Percentiles rank a stretch among this genome's conserved stretches.
Conservation (phyloP, 805 yeast genomes). For the Candida insectorum region DNA sequence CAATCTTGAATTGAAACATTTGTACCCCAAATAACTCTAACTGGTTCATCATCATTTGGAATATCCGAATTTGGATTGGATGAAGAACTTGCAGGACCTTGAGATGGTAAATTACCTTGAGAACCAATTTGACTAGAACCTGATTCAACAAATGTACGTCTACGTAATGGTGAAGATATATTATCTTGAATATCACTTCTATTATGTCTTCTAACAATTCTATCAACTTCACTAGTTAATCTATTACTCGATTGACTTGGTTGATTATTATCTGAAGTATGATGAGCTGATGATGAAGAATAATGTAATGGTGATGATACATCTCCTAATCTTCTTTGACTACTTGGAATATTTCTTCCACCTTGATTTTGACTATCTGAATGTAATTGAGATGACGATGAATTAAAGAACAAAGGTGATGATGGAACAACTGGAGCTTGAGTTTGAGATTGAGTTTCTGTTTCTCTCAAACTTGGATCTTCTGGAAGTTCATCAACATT, state of each 20-base stretch:
- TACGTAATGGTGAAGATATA: conserved; percentile 63
- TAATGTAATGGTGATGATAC: conserved; percentile 52
- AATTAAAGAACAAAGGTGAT: conserved; percentile 53
- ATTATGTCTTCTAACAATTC: conserved; percentile 47
- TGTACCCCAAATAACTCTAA: conserved; percentile 97
- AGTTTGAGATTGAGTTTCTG: conserved; percentile 37
- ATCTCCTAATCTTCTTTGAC: conserved; percentile 26
- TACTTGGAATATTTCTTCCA: conserved; percentile 6
- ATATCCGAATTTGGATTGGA: conserved; percentile 27
- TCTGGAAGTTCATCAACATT: conserved; percentile 16
- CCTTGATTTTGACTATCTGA: conserved; percentile 25
- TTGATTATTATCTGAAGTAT: conserved; percentile 35
- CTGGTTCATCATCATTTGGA: conserved; percentile 56
- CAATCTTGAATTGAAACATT: conserved; percentile 91
- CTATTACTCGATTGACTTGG: conserved; percentile 38
- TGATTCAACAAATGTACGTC: conserved; percentile 56
- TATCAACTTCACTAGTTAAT: conserved; percentile 40
- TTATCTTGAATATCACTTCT: conserved; percentile 80
- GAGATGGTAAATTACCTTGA: conserved; percentile 1
- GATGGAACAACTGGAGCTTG: conserved; percentile 46
- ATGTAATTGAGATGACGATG: conserved; percentile 41
- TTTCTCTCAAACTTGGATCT: conserved; percentile 17
- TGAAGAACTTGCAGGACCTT: conserved; percentile 18
- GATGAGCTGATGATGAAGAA: conserved; percentile 38
- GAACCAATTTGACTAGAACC: conserved; percentile 1